Base-by-base conservation (phyloP, 768 basidiomycete species). In the Phlegmacium glaucopus region DNA sequence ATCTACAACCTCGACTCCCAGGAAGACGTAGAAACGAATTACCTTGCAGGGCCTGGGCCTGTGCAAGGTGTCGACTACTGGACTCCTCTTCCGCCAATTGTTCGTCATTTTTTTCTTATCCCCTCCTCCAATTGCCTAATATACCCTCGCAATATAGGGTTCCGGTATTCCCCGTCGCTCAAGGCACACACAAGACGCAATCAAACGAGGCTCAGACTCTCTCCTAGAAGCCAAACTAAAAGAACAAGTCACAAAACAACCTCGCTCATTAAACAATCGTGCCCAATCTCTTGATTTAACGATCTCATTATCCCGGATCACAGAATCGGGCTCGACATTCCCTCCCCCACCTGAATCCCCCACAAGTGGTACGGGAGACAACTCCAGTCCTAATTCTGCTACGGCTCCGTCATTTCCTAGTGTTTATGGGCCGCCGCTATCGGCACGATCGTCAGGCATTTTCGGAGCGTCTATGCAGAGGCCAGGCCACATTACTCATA, bases 241-340 rank as follows among this genome's bases (percentile, higher is more conserved):
- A 67, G 87, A 89, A 49, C 85, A 85, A 53, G 68, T 75, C 51
- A 72, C 75, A 28, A 90, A 90, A 45, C 53, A 56, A 67, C 88
- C 89, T 4, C 85, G 90, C 40, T 86, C 89, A 4, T 69, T 92
- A 52, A 84, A 84, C 51, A 90, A 90, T 56, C 86, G 92, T 13
- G 92, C 92, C 0, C 92, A 94, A 62, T 90, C 87, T 4, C 82
- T 95, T 39, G 92, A 95, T 61, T 71, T 95, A 54, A 91, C 88
- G 0, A 82, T 82, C 54, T 92, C 91, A 6, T 76, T 93, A 26
- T 84, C 83, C n/a, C 83, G 83, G 45, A 90, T 91, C 55, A 82
- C 83, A 4, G 90, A 90, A 59, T 76, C 82, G 15, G 71, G 35
- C 74, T 82, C 45, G 72, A 78, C 44, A 68, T 83, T 38, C 77